Evolutionary conservation across 2,329 filamentous ascomycete species (phyloP).

Genomic region (Bipolaris victoriae): DNA sequence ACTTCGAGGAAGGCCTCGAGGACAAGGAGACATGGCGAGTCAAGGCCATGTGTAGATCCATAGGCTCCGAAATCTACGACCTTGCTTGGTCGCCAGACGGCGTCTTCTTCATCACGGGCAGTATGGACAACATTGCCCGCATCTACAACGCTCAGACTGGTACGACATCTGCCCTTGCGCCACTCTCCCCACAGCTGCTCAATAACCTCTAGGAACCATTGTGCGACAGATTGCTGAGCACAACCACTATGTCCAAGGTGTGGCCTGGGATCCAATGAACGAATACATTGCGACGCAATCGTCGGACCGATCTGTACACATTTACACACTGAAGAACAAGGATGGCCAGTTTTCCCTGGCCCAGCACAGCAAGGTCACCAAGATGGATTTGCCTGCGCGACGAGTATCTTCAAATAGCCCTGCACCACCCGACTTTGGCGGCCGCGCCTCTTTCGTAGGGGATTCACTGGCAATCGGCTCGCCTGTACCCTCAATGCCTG

Average conservation of each 20-base stretch:
- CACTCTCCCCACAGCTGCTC: slow-evolving; percentile 19
- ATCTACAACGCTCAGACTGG: slow-evolving; percentile 95
- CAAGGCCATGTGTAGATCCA: slow-evolving; percentile 96
- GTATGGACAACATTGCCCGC: slow-evolving; percentile 97
- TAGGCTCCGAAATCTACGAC: slow-evolving; percentile 96
- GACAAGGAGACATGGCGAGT: slow-evolving; percentile 97
- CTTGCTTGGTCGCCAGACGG: slow-evolving; percentile 99
- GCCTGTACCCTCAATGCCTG: slow-evolving; percentile 87
- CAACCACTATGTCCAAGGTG: slow-evolving; percentile 97
- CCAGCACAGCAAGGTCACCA: slow-evolving; percentile 80
- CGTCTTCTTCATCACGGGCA: slow-evolving; percentile 94
- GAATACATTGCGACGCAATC: slow-evolving; percentile 98
- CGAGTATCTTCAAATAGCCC: slow-evolving; percentile 91
- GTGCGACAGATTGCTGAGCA: slow-evolving; percentile 96
- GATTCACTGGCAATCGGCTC: slow-evolving; percentile 68
- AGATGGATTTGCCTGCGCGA: slow-evolving; percentile 90
- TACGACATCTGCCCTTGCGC: slow-evolving; percentile 51
- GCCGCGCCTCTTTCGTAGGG: slow-evolving; percentile 68
- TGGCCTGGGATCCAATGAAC: slow-evolving; percentile 97
- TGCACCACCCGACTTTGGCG: slow-evolving; percentile 80
- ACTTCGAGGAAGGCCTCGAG: slow-evolving; percentile 84
- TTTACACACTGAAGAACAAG: slow-evolving; percentile 95
- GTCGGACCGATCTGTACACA: slow-evolving; percentile 95
- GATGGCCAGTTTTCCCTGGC: slow-evolving; percentile 90
- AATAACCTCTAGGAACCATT: slow-evolving; percentile 35